Evolutionary conservation across 2,329 filamentous ascomycete species (phyloP), one percentile per base, ranked within the genome.

Genomic region (Talaromyces pinophilus): DNA sequence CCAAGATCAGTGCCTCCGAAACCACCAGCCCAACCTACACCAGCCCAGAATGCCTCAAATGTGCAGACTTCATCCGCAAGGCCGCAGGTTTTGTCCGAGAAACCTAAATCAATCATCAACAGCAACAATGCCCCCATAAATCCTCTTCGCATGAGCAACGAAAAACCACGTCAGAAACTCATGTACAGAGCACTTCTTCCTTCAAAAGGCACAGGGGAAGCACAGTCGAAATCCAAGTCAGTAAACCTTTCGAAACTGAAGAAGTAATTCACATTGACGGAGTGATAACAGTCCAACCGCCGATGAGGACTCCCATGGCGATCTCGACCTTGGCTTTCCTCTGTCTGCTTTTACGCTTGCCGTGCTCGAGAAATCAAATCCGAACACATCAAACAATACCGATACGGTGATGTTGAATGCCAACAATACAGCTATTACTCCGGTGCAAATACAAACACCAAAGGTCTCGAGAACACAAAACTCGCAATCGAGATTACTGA

Each of bases 131-230:
- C 62, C 6, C 70, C 71, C 10, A 62, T 68, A 19, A 76, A 73
- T 15, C 71, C 72, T 1, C 72, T 80, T 64, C 74, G 75, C 15
- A 71, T 81, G 25, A 70, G 72, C 0, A 70, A 68, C 17, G 71
- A 72, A 40, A 79, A 78, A 60, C 78, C 79, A 7, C 77, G 80
- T 15, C 77, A 71, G n/a, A 82, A 82, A 65, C 65, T 82, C 35
- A 79, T 82, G 75, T 82, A 81, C 67, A 73, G 72, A 62, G 78
- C 77, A 25, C 68, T 80, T 38, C 67, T 80, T 25, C 76, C 77
- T 10, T 28, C 54, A 19, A 65, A 54, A 50, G 52, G 63, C 52
- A 11, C 57, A 17, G 59, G 63, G 19, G 63, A 69, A 57, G 60
- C n/a, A 52, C 70, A 57, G 40, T 38, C 44, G 55, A 64, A 62